Evolutionary conservation across 148 eudicot species (phyloP).

Genomic region (Persicaria maculosa): DNA sequence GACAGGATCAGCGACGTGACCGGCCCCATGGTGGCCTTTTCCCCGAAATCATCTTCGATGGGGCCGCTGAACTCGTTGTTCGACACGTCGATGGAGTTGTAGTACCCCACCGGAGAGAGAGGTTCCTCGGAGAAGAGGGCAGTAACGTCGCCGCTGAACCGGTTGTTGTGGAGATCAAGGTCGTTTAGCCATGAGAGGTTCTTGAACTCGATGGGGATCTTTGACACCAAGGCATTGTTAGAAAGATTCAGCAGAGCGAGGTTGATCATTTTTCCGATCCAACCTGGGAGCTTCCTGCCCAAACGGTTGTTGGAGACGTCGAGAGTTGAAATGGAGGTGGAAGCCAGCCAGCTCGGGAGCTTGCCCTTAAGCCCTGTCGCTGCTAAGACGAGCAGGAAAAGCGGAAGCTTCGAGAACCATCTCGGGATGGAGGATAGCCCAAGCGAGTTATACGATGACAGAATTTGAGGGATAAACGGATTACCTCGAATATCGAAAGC

Average conservation of each 20-base stretch:
- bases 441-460: slow-evolving; percentile 64
- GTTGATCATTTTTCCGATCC: slow-evolving; percentile 74
- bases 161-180: slow-evolving; percentile 72
- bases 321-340: slow-evolving; percentile 36
- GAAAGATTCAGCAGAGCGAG: slow-evolving; percentile 57
- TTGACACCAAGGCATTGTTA: slow-evolving; percentile 34
- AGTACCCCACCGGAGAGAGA: slow-evolving; percentile 38
- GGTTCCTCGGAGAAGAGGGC: slow-evolving; percentile 27
- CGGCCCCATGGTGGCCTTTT: too few species aligned
- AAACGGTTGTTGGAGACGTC: slow-evolving; percentile 60
- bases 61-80: too few species aligned
- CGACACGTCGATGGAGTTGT: slow-evolving; percentile 59
- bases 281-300: slow-evolving; percentile 52
- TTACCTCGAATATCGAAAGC: too few species aligned
- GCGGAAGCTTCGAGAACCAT: slow-evolving; percentile 32
- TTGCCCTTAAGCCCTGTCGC: slow-evolving; percentile 51
- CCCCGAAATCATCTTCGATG: too few species aligned
- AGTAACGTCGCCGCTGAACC: slow-evolving; percentile 38
- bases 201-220: slow-evolving; percentile 44
- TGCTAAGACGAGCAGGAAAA: slow-evolving; percentile 36
- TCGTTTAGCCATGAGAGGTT: slow-evolving; percentile 33
- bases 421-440: slow-evolving; percentile 32
- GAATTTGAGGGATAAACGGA: too few species aligned
- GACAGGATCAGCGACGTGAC: too few species aligned
- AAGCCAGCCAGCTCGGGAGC: slow-evolving; percentile 50